Base-by-base conservation (phyloP, 495 filamentous ascomycete genomes). In the Massariosphaeria phaeospora region DNA sequence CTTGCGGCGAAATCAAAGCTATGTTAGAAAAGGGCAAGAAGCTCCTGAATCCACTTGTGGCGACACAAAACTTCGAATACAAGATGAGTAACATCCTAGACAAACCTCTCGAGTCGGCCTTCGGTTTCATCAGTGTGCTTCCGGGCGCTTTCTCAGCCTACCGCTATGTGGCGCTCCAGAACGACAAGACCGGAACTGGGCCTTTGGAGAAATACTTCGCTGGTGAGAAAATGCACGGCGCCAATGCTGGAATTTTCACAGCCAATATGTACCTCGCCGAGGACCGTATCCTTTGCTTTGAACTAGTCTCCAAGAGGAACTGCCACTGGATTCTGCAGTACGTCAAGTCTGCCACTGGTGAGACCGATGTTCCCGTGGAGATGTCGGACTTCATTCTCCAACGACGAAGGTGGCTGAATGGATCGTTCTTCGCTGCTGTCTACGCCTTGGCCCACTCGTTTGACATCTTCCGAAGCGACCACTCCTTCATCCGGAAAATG, bases 221-320 rank as follows among this genome's bases (percentile, higher is more conserved):
- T 29, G 94, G 94, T 59, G 94, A 99, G 72, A 97, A 91, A 72
- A 87, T 99, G 77, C 93, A 99, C 67, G 94, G 93, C 66, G 79
- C 84, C 33, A 90, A 93, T 61, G 94, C 94, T 3, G 94, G 91
- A 68, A 94, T 97, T 62, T 97, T 99, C 76, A 95, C 89, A 9
- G 91, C 94, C 57, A 99, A 99, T 70, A 99, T 99, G 94, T 99
- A 99, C 66, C 80, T 99, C 52, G 94, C 94, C 34, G 94, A 99
- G 69, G 94, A 99, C 80, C 88, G 94, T 73, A 99, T 99, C 64
- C 82, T 99, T 30, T 99, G 94, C 70, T 99, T 96, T 73, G 94
- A 99, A 72, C 86, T 99, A 35, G 94, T 99, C 42, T 84, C 90
- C 18, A 99, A 99, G 72, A 83, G 94, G 48, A 96, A 95, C 66